Percentiles rank a stretch among this genome's conserved stretches.
These are phyloP conservation scores for Lentinula guzmanii DNA, from an alignment of 768 basidiomycete species.

Conservation along the genomic window DNA sequence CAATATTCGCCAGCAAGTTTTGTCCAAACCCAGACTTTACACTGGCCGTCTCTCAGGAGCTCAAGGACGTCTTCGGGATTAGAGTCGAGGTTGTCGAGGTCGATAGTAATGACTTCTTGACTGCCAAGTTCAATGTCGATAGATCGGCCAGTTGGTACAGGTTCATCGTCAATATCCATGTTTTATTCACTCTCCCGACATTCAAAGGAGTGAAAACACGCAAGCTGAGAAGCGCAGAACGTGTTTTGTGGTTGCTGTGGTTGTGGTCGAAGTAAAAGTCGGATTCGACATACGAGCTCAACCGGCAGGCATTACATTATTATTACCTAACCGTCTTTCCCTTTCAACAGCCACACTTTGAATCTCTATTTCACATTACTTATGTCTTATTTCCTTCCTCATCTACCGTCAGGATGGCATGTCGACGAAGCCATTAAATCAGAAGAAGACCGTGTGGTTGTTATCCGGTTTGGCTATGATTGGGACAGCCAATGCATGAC, in stretches of 20 bases:
- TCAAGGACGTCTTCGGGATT: constrained; percentile 72
- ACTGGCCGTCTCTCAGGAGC: constrained; percentile 65
- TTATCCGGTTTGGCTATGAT: constrained; percentile 92
- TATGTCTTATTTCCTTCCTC: constrained; percentile 92
- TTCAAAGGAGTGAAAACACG: not conserved
- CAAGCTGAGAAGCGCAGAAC: not conserved
- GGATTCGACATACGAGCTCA: not conserved
- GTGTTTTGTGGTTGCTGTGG: not conserved
- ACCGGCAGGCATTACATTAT: not conserved
- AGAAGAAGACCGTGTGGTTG: constrained; percentile 93
- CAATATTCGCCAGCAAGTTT: constrained; percentile 86
- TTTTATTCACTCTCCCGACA: not conserved
- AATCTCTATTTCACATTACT: not conserved
- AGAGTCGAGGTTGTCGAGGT: constrained; percentile 81
- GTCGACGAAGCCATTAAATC: constrained; percentile 99
- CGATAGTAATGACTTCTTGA: constrained; percentile 84
- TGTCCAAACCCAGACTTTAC: constrained; percentile 72
- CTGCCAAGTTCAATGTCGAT: constrained; percentile 77
- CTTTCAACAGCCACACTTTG: not conserved
- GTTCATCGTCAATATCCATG: constrained; percentile 5
- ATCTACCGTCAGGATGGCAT: constrained; percentile 93
- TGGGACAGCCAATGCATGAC: constrained; percentile 95
- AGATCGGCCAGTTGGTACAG: constrained; percentile 25
- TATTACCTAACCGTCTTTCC: not conserved
- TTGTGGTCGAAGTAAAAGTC: not conserved